A percentile compares a stretch with the other conserved stretches of the same genome.
Conservation (phyloP, 2,329 filamentous ascomycete species). For the Talaromyces atroroseus region DNA sequence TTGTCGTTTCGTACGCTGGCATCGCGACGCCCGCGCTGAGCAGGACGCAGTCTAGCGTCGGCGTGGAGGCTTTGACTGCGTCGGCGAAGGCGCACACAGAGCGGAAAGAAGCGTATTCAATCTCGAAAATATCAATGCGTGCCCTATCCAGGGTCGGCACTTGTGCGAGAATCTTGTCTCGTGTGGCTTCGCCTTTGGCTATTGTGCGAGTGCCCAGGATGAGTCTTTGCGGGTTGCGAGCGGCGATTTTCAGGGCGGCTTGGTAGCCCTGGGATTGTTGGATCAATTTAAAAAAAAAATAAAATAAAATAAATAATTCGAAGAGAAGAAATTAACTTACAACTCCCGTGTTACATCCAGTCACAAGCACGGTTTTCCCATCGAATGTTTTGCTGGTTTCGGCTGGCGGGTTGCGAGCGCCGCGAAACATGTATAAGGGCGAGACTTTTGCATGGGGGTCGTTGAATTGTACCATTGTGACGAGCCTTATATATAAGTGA, state of each 20-base stretch:
- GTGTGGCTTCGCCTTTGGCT: constrained; percentile 8
- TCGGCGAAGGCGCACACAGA: constrained; percentile 11
- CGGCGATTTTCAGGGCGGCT: constrained; percentile 9
- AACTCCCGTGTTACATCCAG: constrained; percentile 8
- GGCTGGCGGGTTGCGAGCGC: constrained; percentile 8
- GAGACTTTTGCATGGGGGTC: constrained; percentile 1
- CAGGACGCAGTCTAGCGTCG: constrained; percentile 8
- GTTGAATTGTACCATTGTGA: constrained; percentile 12
- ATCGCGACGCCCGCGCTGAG: constrained; percentile 8
- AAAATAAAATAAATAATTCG: too few relatives aligned
- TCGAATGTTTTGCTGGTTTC: constrained; percentile 4
- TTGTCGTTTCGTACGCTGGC: background rate
- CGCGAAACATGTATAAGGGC: background rate
- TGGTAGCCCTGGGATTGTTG: constrained; percentile 1
- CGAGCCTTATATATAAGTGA: too few relatives aligned
- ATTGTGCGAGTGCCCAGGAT: constrained; percentile 10
- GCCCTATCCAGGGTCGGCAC: background rate
- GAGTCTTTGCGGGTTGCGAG: constrained; percentile 4
- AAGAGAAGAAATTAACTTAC: background rate
- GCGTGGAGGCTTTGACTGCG: constrained; percentile 2
- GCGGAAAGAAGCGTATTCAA: constrained; percentile 6
- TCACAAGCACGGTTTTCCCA: constrained; percentile 10
- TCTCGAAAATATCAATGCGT: background rate
- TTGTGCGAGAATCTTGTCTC: constrained; percentile 1
- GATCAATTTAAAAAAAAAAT: too few relatives aligned